phyloP scores from a whole-genome alignment of 768 basidiomycete species.

The Pluteus cervinus region DNA sequence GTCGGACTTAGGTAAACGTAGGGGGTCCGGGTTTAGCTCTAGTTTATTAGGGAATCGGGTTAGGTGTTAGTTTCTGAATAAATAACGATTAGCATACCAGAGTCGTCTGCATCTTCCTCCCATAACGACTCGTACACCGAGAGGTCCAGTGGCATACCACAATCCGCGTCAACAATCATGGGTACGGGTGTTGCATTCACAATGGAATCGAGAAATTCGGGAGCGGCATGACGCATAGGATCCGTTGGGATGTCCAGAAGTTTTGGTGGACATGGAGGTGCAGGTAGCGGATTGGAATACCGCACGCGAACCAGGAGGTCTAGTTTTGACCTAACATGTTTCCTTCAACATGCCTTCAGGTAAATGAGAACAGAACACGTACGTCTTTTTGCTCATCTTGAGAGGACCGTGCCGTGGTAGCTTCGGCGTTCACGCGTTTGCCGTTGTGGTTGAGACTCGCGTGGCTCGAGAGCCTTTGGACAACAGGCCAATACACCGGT shows the following conservation, averaged over 20 bases:
- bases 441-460: no score
- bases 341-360: conserved; percentile 10
- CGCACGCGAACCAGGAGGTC: conserved; percentile 92
- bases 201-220: conserved; percentile 77
- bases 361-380: not conserved
- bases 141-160: conserved; percentile 92
- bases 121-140: conserved; percentile 78
- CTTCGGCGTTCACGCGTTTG: no score
- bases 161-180: conserved; percentile 96
- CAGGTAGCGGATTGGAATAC: conserved; percentile 89
- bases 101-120: conserved; percentile 72
- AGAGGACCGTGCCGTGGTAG: no score
- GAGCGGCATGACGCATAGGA: conserved; percentile 79
- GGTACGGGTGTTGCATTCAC: conserved; percentile 81
- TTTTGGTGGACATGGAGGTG: conserved; percentile 97
- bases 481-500: no score
- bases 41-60: conserved; percentile 1
- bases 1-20: conserved; percentile 55
- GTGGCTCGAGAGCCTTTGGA: no score
- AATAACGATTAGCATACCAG: conserved; percentile 33
- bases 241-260: conserved; percentile 88
- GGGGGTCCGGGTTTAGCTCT: conserved; percentile 61
- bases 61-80: not conserved
- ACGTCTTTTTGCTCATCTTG: no score
- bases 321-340: conserved; percentile 47